Evolutionary conservation across 2,329 filamentous ascomycete species (phyloP).

Genomic region (Colletotrichum lini): DNA sequence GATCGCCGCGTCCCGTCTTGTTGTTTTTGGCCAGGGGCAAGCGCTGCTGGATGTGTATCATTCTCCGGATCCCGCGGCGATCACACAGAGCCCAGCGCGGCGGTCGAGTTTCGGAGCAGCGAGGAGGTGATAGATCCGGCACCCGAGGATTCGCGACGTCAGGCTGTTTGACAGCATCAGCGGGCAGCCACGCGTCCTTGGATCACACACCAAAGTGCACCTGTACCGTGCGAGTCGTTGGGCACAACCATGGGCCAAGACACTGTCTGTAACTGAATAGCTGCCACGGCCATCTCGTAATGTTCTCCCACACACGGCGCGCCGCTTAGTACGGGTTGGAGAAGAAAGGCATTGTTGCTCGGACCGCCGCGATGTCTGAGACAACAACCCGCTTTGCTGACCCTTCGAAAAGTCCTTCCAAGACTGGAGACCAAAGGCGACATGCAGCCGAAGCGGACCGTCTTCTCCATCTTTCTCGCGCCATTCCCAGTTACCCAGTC

Average conservation of each 20-base stretch:
- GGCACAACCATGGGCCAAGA: conserved; percentile 6
- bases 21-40: conserved; percentile 23
- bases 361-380: conserved; percentile 18
- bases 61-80: conserved; percentile 37
- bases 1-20: conserved; percentile 12
- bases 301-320: conserved; percentile 1
- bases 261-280: not conserved
- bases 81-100: conserved; percentile 31
- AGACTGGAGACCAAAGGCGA: not conserved
- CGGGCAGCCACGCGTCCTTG: conserved; percentile 11
- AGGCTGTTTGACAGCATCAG: conserved; percentile 9
- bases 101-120: conserved; percentile 7
- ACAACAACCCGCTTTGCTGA: conserved; percentile 3
- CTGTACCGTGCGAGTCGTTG: conserved; percentile 1
- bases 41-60: conserved; percentile 38
- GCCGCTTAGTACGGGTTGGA: conserved; percentile 18
- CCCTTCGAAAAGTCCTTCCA: not conserved
- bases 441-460: not conserved
- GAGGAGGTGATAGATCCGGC: conserved; percentile 16
- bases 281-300: not conserved
- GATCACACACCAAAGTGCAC: not conserved
- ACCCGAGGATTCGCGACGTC: conserved; percentile 5
- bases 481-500: not conserved
- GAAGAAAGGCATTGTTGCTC: conserved; percentile 33
- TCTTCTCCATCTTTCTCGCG: conserved; percentile 23